These are phyloP conservation scores for Anisodus acutangulus DNA, from an alignment of 257 asterid genomes.

Conservation along the genomic window DNA sequence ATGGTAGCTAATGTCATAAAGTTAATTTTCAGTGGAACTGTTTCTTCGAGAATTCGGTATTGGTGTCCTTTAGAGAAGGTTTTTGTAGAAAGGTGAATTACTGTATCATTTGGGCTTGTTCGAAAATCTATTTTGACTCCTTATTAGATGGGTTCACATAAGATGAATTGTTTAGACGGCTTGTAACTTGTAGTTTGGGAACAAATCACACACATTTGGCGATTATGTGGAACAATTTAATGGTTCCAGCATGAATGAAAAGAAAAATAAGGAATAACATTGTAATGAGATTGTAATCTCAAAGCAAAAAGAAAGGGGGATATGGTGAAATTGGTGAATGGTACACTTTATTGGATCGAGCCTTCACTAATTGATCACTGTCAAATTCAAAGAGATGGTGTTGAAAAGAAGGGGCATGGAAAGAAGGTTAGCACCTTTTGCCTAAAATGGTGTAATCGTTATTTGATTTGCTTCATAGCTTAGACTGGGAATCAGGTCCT, in stretches of 20 bases:
- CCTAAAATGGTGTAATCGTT: background rate
- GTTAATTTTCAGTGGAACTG: background rate
- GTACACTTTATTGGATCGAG: background rate
- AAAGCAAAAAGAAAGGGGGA: background rate
- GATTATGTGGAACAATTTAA: background rate
- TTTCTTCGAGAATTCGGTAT: background rate
- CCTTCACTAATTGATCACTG: background rate
- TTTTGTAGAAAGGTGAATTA: background rate
- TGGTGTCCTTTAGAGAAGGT: background rate
- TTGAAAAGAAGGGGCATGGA: background rate
- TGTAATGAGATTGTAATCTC: background rate
- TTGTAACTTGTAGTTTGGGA: background rate
- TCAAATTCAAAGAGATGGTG: background rate
- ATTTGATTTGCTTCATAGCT: background rate
- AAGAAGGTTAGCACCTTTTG: background rate
- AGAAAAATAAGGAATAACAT: background rate
- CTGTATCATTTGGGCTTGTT: background rate
- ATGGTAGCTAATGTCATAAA: background rate
- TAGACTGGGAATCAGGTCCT: background rate
- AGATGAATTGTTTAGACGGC: slow-evolving; percentile 12
- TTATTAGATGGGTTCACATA: background rate
- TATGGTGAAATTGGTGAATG: background rate
- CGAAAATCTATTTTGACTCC: background rate
- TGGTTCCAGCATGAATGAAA: background rate
- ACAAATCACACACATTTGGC: background rate